Base-by-base conservation (phyloP, 2,329 filamentous ascomycete genomes). In the Neoascochyta sp. region DNA sequence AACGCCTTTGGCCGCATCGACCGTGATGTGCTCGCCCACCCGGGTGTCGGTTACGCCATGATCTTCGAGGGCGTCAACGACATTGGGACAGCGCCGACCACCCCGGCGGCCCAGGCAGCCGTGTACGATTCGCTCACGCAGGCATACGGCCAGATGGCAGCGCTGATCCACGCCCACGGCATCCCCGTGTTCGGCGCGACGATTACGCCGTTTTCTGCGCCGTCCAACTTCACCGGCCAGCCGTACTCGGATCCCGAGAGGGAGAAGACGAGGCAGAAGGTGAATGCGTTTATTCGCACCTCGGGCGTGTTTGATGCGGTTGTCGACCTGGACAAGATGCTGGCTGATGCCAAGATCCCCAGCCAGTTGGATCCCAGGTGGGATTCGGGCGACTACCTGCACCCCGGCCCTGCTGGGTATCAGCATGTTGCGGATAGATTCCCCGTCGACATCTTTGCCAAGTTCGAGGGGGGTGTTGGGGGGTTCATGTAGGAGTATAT, bases 41-140 rank as follows among this genome's bases (percentile, higher is more conserved):
- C 73, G 0, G 74, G 74, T 4, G 71, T 78, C 3, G 67, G 67
- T 43, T 82, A 80, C 47, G 74, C 74, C 13, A 70, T 84, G 63
- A 68, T 83, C 20, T 84, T 82, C 52, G 76, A 81, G 54, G 80
- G 80, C 12, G 78, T 84, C 16, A 57, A 57, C 20, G 80, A 84
- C 47, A 82, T 85, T 33, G 80, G 80, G 3, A 63, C 57, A 2
- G 71, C 68, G 0, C 60, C 62, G 2, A 47, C 69, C 0, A 71
- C 72, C 13, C 27, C 54, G 1, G 57, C 50, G 0, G 60, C 66
- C 0, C 76, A 80, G 44, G 40, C 45, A 3, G 48, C 56, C 3
- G 62, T 80, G 7, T 74, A 69, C 9, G 68, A 71, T 29, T 47
- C 60, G 3, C 60, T 84, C 3, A 73, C 76, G 19, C 63, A 65